phyloP scores from a whole-genome alignment of 1,139 yeast species.

The Yamadazyma oceani region DNA sequence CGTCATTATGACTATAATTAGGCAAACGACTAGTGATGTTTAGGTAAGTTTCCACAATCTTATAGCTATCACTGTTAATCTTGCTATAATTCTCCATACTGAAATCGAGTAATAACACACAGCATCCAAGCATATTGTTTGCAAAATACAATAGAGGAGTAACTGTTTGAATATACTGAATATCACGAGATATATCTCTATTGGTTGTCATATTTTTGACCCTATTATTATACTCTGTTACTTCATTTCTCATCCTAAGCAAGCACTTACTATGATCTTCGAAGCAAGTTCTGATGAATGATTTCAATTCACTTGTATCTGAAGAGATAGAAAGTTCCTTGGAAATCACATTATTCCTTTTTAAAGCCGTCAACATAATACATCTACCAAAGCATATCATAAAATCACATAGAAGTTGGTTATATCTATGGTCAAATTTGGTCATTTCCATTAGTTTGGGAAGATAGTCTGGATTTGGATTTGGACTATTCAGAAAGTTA shows the following conservation, averaged over 20 bases:
- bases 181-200: conserved; percentile 4
- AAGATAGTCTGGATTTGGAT: not conserved
- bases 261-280: conserved; percentile 20
- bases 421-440: not conserved
- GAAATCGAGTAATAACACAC: conserved; percentile 21
- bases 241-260: conserved; percentile 8
- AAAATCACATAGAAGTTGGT: conserved; percentile 11
- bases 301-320: not conserved
- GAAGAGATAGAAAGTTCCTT: not conserved
- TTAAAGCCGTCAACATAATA: conserved; percentile 16
- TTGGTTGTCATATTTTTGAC: conserved; percentile 4
- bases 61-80: conserved; percentile 17
- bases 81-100: conserved; percentile 21
- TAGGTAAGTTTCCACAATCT: conserved; percentile 14
- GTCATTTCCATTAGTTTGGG: not conserved
- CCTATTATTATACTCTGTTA: conserved; percentile 7
- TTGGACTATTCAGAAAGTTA: no score
- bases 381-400: conserved; percentile 22
- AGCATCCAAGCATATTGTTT: conserved; percentile 19
- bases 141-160: conserved; percentile 20
- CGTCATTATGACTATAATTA: not conserved
- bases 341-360: not conserved
- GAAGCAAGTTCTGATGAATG: conserved; percentile 13
- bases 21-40: conserved; percentile 1
- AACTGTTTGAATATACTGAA: conserved; percentile 12